Percentiles rank a stretch among this genome's conserved stretches.
Evolutionary conservation across 2,329 filamentous ascomycete species (phyloP).

Genomic region (Cercospora zeae-maydis): DNA sequence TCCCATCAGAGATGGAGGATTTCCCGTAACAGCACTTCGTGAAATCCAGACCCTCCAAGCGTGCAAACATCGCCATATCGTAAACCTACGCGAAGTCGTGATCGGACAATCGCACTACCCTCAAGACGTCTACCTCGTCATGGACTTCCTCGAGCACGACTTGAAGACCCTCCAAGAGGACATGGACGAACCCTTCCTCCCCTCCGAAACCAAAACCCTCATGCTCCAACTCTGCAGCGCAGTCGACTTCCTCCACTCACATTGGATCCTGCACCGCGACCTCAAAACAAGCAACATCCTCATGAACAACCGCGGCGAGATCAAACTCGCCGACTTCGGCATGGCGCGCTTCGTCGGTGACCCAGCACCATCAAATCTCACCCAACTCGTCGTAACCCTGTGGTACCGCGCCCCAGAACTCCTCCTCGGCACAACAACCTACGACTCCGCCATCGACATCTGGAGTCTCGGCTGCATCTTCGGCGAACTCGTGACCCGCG

Average conservation of each 20-base stretch:
- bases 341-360: constrained; percentile 89
- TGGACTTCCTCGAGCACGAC: constrained; percentile 97
- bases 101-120: constrained; percentile 26
- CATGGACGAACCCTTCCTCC: constrained; percentile 89
- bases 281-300: constrained; percentile 92
- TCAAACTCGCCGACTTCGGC: constrained; percentile 97
- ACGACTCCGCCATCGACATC: constrained; percentile 78
- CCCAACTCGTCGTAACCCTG: constrained; percentile 89
- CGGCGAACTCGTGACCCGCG: constrained; percentile 78
- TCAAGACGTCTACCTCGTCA: constrained; percentile 79
- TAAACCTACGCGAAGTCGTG: constrained; percentile 77
- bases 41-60: constrained; percentile 90
- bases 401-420: constrained; percentile 96
- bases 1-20: constrained; percentile 64
- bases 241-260: constrained; percentile 77
- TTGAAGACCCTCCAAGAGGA: constrained; percentile 88
- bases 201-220: constrained; percentile 88
- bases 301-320: constrained; percentile 87
- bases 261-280: constrained; percentile 87
- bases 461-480: constrained; percentile 98
- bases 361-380: constrained; percentile 70
- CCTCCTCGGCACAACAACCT: constrained; percentile 72
- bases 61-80: constrained; percentile 77
- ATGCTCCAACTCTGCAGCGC: constrained; percentile 78
- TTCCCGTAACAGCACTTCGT: constrained; percentile 86